These are phyloP conservation scores for Coniochaeta sp. DNA, from an alignment of 2,329 filamentous ascomycete species.

Conservation along the genomic window DNA sequence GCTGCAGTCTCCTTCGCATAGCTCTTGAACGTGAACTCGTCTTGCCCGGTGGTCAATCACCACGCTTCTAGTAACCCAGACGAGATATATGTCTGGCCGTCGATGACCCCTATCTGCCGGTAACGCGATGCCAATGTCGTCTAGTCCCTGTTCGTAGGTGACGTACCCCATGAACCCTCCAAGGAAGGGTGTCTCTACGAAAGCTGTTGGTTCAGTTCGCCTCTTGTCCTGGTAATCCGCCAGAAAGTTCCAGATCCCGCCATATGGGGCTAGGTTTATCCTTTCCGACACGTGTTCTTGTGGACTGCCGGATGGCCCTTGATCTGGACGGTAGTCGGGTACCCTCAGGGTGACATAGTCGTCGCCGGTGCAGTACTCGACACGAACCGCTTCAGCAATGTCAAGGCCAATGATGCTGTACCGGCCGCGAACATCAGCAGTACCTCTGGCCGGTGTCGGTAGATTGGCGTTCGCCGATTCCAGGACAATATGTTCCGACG, in stretches of 20 bases:
- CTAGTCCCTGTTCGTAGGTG: constrained; percentile 75
- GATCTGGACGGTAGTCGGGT: too few relatives aligned
- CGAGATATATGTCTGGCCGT: constrained; percentile 65
- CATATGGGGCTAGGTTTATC: constrained; percentile 17
- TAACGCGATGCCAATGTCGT: constrained; percentile 43
- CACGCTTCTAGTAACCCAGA: constrained; percentile 70
- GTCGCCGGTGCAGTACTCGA: too few relatives aligned
- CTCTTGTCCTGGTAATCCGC: constrained; percentile 34
- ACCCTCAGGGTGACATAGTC: too few relatives aligned
- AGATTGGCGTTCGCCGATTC: constrained; percentile 52
- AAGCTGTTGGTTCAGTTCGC: constrained; percentile 13
- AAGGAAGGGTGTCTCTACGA: constrained; percentile 53
- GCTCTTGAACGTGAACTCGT: constrained; percentile 59
- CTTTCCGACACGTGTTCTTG: constrained; percentile 27
- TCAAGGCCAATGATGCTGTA: constrained; percentile 70
- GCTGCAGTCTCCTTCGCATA: constrained; percentile 30
- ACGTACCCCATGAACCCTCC: constrained; percentile 81
- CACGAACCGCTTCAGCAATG: too few relatives aligned
- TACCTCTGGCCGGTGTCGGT: constrained; percentile 27
- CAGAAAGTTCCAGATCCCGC: constrained; percentile 43
- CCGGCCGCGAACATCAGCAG: constrained; percentile 44
- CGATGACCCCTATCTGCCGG: constrained; percentile 26
- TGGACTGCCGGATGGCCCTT: constrained; percentile 16
- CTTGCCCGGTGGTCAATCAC: constrained; percentile 66
- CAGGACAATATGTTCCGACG: constrained; percentile 44